Evolutionary conservation across 2,329 filamentous ascomycete species (phyloP).

Genomic region (Diaporthe australafricana): DNA sequence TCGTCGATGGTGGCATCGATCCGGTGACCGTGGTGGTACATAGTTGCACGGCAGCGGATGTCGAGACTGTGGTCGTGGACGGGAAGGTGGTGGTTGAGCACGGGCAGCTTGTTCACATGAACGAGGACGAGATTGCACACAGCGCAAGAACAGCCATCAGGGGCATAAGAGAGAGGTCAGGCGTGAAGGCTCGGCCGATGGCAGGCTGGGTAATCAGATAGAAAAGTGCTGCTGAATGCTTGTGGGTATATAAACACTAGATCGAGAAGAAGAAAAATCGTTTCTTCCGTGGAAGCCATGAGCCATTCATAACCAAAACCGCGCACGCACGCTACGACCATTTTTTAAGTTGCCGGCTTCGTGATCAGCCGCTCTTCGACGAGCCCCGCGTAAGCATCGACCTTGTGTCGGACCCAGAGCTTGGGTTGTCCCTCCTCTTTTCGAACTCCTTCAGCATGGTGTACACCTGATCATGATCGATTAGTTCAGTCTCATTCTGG

Average conservation of each 20-base stretch:
- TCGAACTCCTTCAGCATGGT: conserved; percentile 31
- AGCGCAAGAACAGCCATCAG: conserved; percentile 3
- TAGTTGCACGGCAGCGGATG: conserved; percentile 41
- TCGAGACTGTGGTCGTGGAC: conserved; percentile 44
- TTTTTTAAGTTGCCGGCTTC: not conserved
- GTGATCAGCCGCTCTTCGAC: conserved; percentile 5
- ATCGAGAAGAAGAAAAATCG: conserved; percentile 24
- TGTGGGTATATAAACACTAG: conserved; percentile 26
- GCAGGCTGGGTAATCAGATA: conserved; percentile 25
- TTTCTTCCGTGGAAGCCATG: conserved; percentile 29
- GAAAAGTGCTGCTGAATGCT: not conserved
- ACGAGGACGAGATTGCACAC: conserved; percentile 38
- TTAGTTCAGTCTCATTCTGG: not conserved
- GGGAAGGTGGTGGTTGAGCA: conserved; percentile 42
- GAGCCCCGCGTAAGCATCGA: conserved; percentile 4
- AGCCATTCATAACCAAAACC: conserved; percentile 22
- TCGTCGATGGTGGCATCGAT: conserved; percentile 47
- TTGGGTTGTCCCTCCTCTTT: conserved; percentile 10
- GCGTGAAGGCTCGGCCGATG: conserved; percentile 22
- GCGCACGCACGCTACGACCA: not conserved
- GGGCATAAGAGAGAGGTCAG: conserved; percentile 17
- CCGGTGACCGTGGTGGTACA: conserved; percentile 51
- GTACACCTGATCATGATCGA: not conserved
- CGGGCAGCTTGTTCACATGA: conserved; percentile 40
- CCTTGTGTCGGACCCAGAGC: not conserved